Evolutionary conservation across 257 asterid genomes (phyloP), one percentile per base, ranked within the genome.

Genomic region (Solanum okadae): DNA sequence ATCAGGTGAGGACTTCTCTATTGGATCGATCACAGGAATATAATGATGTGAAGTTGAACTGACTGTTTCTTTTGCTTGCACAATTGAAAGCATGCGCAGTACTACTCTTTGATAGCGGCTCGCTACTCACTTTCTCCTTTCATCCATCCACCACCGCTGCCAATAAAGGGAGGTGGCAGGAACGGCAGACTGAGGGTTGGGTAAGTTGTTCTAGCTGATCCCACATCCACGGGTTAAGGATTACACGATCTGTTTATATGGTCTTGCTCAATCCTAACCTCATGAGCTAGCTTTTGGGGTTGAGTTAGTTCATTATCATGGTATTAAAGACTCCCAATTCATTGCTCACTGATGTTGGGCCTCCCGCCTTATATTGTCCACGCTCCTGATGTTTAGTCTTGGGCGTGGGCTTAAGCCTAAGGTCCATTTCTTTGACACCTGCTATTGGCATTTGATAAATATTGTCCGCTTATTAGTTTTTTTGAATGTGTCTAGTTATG

Each of bases 51-150:
- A 34, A 52, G 27, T 18, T 59, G 59, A 31, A 85, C 61, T 84
- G 84, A 87, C 78, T 70, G 20, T 49, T 44, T 71, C 67, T 84
- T 82, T 59, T 67, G 38, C 68, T 72, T 72, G 13, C 91, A 89
- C 89, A 97, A 98, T 90, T 94, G 95, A 88, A 97, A 96, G 92
- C 95, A 94, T 91, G 98, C 98, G n/a, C 96, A 95, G 3, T 96
- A 96, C 91, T 96, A 95, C 92, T 93, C 96, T 18, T 94, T 96
- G 87, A 94, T 94, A 25, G 99, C 98, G 79, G 91, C 98, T 13
- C 98, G 98, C 40, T 97, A 86, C 90, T 90, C 99, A 52, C 96
- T 95, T 90, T 92, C 98, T 88, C 91, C 98, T 89, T 96, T 97
- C 87, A 96, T 88, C 86, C 96, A 96, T 90, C 98, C 98, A 86